Evolutionary conservation across 495 filamentous ascomycete species (phyloP).

Genomic region (Neurospora africana): DNA sequence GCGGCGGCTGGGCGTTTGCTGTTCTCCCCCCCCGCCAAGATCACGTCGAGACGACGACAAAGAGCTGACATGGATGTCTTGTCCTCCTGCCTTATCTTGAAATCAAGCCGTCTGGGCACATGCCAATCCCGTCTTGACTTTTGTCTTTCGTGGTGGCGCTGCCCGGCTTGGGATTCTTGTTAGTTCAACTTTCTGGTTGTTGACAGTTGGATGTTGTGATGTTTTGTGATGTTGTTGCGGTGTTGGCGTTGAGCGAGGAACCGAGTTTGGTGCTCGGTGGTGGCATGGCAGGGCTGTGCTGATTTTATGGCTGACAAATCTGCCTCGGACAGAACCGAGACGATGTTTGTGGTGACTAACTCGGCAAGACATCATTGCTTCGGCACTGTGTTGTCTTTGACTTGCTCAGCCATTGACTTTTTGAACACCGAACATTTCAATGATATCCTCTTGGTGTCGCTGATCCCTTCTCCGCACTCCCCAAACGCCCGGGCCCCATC

Average conservation of each 20-base stretch:
- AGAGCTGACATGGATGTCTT: not conserved
- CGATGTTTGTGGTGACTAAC: not conserved
- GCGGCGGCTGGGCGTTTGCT: not conserved
- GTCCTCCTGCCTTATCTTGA: not conserved
- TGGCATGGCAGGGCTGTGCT: not conserved
- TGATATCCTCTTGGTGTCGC: not conserved
- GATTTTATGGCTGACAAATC: not conserved
- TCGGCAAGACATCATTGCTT: not conserved
- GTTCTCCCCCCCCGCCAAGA: not conserved
- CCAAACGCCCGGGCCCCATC: not conserved
- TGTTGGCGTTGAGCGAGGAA: not conserved
- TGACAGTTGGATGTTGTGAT: not conserved
- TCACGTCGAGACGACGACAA: not conserved
- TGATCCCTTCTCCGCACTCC: not conserved
- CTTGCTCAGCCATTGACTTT: not conserved
- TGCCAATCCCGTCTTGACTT: not conserved
- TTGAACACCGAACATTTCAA: not conserved
- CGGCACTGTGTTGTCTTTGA: not conserved
- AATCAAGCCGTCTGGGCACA: not conserved
- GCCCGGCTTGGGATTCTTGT: not conserved
- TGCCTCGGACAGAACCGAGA: not conserved
- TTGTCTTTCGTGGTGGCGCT: not conserved
- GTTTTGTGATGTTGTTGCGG: not conserved
- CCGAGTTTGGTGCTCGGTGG: not conserved
- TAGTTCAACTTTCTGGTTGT: not conserved